Evolutionary conservation across 2,329 filamentous ascomycete species (phyloP), one percentile per base, ranked within the genome.

Genomic region (Ophiocordyceps unilateralis): DNA sequence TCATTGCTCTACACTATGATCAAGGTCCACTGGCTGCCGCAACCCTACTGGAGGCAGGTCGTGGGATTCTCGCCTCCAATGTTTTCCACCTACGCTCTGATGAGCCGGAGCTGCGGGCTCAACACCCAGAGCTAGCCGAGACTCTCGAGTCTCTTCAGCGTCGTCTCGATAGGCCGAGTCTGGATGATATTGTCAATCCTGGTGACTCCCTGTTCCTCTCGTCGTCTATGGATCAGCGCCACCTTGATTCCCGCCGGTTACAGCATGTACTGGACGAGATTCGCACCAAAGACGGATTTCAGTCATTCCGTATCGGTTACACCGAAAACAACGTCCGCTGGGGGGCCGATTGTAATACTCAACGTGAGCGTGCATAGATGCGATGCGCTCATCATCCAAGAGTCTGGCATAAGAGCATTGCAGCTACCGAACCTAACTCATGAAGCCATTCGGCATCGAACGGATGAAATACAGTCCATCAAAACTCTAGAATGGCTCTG

Each of bases 301-400:
- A n/a, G n/a, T n/a, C n/a, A n/a, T n/a, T n/a, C n/a, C n/a, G n/a
- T n/a, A n/a, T n/a, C n/a, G n/a, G n/a, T n/a, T n/a, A n/a, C n/a
- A n/a, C n/a, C n/a, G n/a, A n/a, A n/a, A n/a, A n/a, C n/a, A n/a
- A n/a, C n/a, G n/a, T n/a, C n/a, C n/a, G n/a, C 15, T 24, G 23
- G 24, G 24, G 55, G 52, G 1, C 53, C 56, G 2, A 53, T 63
- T 32, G 48, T 56, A 8, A 41, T 59, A 8, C 41, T 62, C 19
- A 62, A 59, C 43, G 44, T 54, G 1, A 58, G 55, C 41, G 0
- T 8, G 1, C 44, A 51, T 28, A 48, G 55, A 3, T 57, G 57
- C 39, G 57, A 60, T 46, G 58, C 57, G 1, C 30, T 61, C 2
- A 44, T 61, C 12, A 45, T 61, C 26, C 37, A 53, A 22, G 14